Evolutionary conservation across 345 rosid genomes (phyloP).

Genomic region (Arabidopsis arenosa): DNA sequence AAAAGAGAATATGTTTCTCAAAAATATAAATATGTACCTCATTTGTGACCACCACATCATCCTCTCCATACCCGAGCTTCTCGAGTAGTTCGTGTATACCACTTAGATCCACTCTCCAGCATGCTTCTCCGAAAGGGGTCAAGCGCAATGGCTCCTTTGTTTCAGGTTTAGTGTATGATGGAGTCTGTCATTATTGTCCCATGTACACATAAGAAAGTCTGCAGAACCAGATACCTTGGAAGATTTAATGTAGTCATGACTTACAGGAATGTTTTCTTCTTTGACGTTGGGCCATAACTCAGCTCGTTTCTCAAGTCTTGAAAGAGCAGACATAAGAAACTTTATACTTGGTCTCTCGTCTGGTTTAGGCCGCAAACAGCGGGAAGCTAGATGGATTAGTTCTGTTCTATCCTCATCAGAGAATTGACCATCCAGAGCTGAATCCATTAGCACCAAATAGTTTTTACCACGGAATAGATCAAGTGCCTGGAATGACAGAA

Average conservation of each 20-base stretch:
- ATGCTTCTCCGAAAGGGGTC: slow-evolving; percentile 87
- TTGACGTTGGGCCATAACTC: slow-evolving; percentile 58
- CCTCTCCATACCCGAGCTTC: slow-evolving; percentile 90
- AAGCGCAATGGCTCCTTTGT: slow-evolving; percentile 57
- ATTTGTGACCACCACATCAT: slow-evolving; percentile 83
- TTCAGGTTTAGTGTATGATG: slow-evolving; percentile 57
- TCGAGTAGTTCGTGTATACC: slow-evolving; percentile 86
- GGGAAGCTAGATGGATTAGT: slow-evolving; percentile 80
- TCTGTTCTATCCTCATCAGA: slow-evolving; percentile 97
- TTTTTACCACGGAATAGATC: slow-evolving; percentile 92
- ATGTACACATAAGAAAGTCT: slow-evolving; percentile 22
- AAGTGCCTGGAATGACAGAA: slow-evolving; percentile 74
- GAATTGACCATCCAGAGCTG: slow-evolving; percentile 92
- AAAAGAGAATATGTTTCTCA: slow-evolving; percentile 8
- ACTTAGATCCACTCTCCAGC: slow-evolving; percentile 83
- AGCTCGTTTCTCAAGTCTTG: slow-evolving; percentile 81
- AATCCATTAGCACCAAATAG: slow-evolving; percentile 92
- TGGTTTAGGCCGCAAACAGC: slow-evolving; percentile 89
- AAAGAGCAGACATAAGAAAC: slow-evolving; percentile 76
- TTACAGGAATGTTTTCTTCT: slow-evolving; percentile 37
- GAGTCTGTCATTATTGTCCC: slow-evolving; percentile 56
- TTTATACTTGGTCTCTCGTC: slow-evolving; percentile 95
- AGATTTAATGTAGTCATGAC: slow-evolving; percentile 23
- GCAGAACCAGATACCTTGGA: not conserved
- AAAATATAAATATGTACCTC: slow-evolving; percentile 57